phyloP scores from a whole-genome alignment of 306 rosid genomes.

The Begonia fuchsioides region DNA sequence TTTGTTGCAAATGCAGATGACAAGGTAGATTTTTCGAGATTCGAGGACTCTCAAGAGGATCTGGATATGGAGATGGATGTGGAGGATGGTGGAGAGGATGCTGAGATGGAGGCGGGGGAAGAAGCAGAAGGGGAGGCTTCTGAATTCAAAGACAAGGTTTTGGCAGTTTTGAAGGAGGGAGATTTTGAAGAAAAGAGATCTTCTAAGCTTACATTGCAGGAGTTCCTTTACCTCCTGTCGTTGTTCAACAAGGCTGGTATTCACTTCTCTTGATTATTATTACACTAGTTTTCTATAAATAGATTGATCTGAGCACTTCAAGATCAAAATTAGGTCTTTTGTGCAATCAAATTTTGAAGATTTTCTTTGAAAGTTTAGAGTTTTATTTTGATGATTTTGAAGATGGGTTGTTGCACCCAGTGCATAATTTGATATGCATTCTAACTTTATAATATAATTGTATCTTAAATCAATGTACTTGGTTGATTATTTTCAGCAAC shows the following conservation, averaged over 20 bases:
- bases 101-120: constrained; percentile 45
- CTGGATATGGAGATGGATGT: constrained; percentile 33
- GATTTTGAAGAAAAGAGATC: constrained; percentile 84
- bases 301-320: too few relatives aligned
- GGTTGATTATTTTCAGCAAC: too few relatives aligned
- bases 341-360: too few relatives aligned
- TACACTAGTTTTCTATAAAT: too few relatives aligned
- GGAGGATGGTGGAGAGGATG: constrained; percentile 33
- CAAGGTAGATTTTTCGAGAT: constrained; percentile 19
- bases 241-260: constrained; percentile 73
- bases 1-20: constrained; percentile 12
- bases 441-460: too few relatives aligned
- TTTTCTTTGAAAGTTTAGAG: too few relatives aligned
- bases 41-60: constrained; percentile 24
- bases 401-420: too few relatives aligned
- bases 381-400: too few relatives aligned
- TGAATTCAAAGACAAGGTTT: constrained; percentile 70
- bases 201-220: constrained; percentile 68
- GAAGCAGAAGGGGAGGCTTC: constrained; percentile 42
- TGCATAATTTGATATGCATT: too few relatives aligned
- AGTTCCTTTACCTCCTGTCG: constrained; percentile 59
- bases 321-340: too few relatives aligned
- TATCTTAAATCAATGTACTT: too few relatives aligned
- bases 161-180: constrained; percentile 54
- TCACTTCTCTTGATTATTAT: constrained; percentile 42